Conservation (phyloP, 495 filamentous ascomycete genomes). For the Thozetella sp. region DNA sequence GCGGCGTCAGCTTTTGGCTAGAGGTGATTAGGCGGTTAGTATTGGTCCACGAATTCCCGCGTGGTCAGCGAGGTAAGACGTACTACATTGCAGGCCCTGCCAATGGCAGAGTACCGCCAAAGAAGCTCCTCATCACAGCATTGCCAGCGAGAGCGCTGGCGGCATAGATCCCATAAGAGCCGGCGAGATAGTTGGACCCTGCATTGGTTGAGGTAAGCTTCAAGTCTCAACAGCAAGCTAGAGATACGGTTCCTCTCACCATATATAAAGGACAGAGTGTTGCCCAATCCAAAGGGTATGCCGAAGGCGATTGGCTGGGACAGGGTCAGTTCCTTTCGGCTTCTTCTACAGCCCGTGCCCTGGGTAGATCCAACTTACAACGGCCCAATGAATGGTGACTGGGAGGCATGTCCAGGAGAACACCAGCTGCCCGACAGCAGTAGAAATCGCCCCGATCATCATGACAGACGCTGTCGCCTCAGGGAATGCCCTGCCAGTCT, state of each 20-base stretch:
- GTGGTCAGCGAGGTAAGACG: too few relatives aligned
- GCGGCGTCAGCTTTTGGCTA: slow-evolving; percentile 56
- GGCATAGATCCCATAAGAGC: slow-evolving; percentile 76
- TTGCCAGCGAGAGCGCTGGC: slow-evolving; percentile 81
- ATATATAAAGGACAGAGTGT: slow-evolving; percentile 79
- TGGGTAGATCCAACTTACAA: slow-evolving; percentile 14
- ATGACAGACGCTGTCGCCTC: slow-evolving; percentile 77
- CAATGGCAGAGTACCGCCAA: slow-evolving; percentile 75
- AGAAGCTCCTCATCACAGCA: slow-evolving; percentile 62
- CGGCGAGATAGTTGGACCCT: slow-evolving; percentile 72
- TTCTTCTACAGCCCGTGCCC: not conserved
- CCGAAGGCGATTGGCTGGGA: slow-evolving; percentile 68
- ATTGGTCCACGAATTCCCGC: not conserved
- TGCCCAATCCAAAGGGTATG: slow-evolving; percentile 78
- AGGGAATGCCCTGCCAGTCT: slow-evolving; percentile 66
- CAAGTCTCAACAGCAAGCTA: not conserved
- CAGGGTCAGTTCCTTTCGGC: not conserved
- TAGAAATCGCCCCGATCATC: slow-evolving; percentile 67
- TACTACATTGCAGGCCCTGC: slow-evolving; percentile 74
- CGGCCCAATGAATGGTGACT: slow-evolving; percentile 70
- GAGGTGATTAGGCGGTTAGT: not conserved
- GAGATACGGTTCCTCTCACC: too few relatives aligned
- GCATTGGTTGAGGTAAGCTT: too few relatives aligned
- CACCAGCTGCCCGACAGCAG: slow-evolving; percentile 72
- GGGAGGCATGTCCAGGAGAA: slow-evolving; percentile 84